Base-by-base conservation (phyloP, 495 filamentous ascomycete species). In the Xylaria acuta region DNA sequence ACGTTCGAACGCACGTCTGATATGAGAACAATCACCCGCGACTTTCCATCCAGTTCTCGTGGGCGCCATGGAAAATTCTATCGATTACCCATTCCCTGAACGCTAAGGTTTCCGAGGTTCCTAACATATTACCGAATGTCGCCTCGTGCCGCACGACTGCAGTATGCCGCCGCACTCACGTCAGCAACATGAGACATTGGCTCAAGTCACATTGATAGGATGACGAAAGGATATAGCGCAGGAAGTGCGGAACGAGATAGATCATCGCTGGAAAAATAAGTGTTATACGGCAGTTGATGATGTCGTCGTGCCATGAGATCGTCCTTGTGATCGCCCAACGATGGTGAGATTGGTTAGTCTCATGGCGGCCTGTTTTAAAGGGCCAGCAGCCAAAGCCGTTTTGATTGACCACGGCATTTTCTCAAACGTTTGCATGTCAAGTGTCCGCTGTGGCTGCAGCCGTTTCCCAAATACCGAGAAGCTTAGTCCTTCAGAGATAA, bases 181-280 rank as follows among this genome's bases (percentile, higher is more conserved):
- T 72, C 70, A 72, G 70, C 70, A 67, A 54, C 64, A 38, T 67
- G 70, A 72, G 70, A 72, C 63, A 72, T 38, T 6, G 40, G 51
- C 69, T n/a, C 70, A 59, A n/a, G 51, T 40, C 43, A 47, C 1
- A 49, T 20, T 60, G 56, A 70, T 43, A 12, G 64, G 16, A 20
- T 47, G 41, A 41, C 14, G 14, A n/a, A 22, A 20, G 18, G 34
- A 36, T 30, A 45, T 18, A 30, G 34, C 32, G 32, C 47, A 56
- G 53, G 22, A 6, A 53, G 53, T 41, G 25, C 8, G 22, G 5
- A 32, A 47, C 41, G 25, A 59, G 25, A 51, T 36, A 45, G 51
- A 69, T 69, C 51, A 34, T 60, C 40, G 40, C 20, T 20, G 43
- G 27, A 34, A 64, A 64, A 64, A 18, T 12, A 43, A 22, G 8